Evolutionary conservation across 176 grass and related monocot species (phyloP).

Genomic region (Carex parvula): DNA sequence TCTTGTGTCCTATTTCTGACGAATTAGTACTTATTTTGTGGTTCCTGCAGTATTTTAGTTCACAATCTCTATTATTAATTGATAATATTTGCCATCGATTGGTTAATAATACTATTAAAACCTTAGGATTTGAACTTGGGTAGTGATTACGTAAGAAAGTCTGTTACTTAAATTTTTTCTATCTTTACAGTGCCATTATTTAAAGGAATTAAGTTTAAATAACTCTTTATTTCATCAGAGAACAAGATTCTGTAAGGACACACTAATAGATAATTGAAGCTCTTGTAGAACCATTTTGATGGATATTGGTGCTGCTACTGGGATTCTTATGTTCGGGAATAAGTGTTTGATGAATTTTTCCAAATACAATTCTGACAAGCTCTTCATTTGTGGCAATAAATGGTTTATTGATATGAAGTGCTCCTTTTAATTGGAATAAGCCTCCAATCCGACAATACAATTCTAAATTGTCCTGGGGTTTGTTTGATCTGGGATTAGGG

Average conservation of each 20-base stretch:
- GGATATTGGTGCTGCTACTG: neutral
- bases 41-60: neutral
- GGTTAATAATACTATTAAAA: neutral
- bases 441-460: neutral
- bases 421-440: neutral
- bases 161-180: neutral
- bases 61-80: neutral
- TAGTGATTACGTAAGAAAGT: neutral
- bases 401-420: constrained; percentile 7
- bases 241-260: neutral
- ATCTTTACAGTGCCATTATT: neutral
- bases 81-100: constrained; percentile 8
- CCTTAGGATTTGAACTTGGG: neutral
- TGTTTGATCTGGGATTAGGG: neutral
- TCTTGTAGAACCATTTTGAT: neutral
- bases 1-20: neutral
- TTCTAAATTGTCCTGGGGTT: neutral
- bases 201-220: neutral
- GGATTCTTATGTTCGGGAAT: neutral
- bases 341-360: neutral
- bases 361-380: neutral
- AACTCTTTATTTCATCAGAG: neutral
- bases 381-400: neutral
- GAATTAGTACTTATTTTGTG: neutral
- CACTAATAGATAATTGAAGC: neutral